Percentiles rank a stretch among this genome's conserved stretches.
phyloP scores from a whole-genome alignment of 2,329 filamentous ascomycete species.

The Berkeleyomyces rouxiae region DNA sequence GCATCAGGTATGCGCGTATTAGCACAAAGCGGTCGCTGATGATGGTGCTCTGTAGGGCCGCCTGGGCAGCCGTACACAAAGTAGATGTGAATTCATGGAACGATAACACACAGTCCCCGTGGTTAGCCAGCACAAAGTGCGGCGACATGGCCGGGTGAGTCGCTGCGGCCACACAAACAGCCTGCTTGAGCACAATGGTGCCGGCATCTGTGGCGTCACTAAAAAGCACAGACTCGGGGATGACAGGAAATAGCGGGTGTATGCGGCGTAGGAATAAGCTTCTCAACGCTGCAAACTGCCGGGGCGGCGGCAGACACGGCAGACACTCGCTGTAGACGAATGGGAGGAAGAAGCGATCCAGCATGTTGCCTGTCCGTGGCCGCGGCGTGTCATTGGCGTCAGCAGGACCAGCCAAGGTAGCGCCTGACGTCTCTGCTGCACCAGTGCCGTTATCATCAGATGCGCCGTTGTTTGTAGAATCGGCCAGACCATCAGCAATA shows the following conservation, averaged over 20 bases:
- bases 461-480: neutral
- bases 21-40: constrained; percentile 37
- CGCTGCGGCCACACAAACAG: constrained; percentile 37
- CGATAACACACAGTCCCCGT: constrained; percentile 22
- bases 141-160: constrained; percentile 29
- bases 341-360: constrained; percentile 26
- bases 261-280: constrained; percentile 34
- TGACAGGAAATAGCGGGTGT: constrained; percentile 37
- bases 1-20: constrained; percentile 35
- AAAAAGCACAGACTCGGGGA: constrained; percentile 24
- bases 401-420: neutral
- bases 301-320: constrained; percentile 29
- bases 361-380: constrained; percentile 17
- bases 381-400: neutral
- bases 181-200: constrained; percentile 33
- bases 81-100: constrained; percentile 32
- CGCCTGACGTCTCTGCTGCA: neutral
- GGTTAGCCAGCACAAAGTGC: constrained; percentile 29
- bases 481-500: neutral
- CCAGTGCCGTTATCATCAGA: neutral
- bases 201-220: constrained; percentile 21
- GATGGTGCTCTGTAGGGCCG: constrained; percentile 35
- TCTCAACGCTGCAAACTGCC: constrained; percentile 30
- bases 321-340: constrained; percentile 31
- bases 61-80: constrained; percentile 31